These are phyloP conservation scores for Diaporthe ilicicola DNA, from an alignment of 2,329 filamentous ascomycete genomes.

Conservation along the genomic window DNA sequence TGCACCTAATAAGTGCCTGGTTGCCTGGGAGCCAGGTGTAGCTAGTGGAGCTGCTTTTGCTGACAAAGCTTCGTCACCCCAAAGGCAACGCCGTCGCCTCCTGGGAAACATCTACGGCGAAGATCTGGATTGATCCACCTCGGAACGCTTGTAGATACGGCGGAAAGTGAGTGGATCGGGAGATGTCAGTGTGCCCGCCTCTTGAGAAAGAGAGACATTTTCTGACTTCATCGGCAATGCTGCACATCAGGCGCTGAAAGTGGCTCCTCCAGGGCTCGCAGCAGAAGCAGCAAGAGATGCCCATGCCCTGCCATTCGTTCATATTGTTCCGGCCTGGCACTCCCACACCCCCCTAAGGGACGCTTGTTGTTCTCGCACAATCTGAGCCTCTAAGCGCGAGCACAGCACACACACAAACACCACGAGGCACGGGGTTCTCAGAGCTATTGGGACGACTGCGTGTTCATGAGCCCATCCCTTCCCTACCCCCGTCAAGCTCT, in stretches of 20 bases:
- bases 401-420: neutral
- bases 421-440: neutral
- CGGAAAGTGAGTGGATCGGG: too few species aligned
- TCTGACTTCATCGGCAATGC: neutral
- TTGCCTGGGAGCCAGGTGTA: neutral
- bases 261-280: neutral
- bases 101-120: neutral
- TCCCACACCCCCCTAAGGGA: neutral
- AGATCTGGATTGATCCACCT: neutral
- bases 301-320: neutral
- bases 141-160: neutral
- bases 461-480: neutral
- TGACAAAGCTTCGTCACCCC: neutral
- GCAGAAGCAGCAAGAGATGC: neutral
- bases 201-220: neutral
- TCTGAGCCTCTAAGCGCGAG: neutral
- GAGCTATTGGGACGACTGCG: accelerated
- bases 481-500: neutral
- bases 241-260: neutral
- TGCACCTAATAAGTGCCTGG: too few species aligned
- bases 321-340: neutral
- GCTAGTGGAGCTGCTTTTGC: neutral
- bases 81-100: neutral
- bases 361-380: neutral
- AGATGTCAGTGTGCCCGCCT: neutral